These are phyloP conservation scores for Aquilaria sinensis DNA, from an alignment of 345 rosid species.

Conservation along the genomic window DNA sequence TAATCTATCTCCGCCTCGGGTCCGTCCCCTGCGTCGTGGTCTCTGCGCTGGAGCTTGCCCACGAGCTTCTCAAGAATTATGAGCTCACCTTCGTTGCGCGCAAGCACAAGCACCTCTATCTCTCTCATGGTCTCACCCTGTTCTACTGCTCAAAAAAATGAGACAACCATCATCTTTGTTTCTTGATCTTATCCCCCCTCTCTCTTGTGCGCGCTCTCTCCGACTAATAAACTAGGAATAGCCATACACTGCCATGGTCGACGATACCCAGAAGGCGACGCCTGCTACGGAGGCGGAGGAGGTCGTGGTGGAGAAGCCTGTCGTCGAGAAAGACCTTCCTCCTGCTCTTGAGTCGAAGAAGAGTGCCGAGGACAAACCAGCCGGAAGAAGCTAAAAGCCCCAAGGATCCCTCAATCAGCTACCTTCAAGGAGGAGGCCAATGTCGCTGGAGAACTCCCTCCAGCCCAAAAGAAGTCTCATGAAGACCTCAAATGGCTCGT, in stretches of 20 bases:
- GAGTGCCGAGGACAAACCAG: constrained; percentile 21
- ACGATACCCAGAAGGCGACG: constrained; percentile 17
- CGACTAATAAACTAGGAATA: too few species aligned
- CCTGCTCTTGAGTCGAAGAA: constrained; percentile 25
- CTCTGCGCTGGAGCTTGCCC: too few species aligned
- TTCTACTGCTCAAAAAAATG: constrained; percentile 1
- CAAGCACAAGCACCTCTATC: too few species aligned
- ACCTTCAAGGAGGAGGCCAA: constrained; percentile 74
- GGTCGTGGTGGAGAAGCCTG: constrained; percentile 19
- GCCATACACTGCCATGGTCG: too few species aligned
- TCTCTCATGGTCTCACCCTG: too few species aligned
- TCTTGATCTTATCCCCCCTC: too few species aligned
- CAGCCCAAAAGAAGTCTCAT: constrained; percentile 45
- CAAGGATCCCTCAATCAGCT: constrained; percentile 24
- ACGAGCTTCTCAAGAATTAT: too few species aligned
- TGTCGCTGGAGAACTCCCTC: constrained; percentile 47
- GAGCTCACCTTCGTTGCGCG: too few species aligned
- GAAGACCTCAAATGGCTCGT: constrained; percentile 53
- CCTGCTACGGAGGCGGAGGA: constrained; percentile 12
- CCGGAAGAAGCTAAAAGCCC: constrained; percentile 7
- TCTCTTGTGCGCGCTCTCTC: too few species aligned
- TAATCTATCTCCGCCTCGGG: too few species aligned
- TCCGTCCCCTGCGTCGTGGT: too few species aligned
- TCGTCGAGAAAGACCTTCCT: constrained; percentile 23
- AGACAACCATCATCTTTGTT: too few species aligned